Evolutionary conservation across 192 early-diverging fungal genomes (phyloP), one percentile per base, ranked within the genome.

Genomic region (Podila verticillata): DNA sequence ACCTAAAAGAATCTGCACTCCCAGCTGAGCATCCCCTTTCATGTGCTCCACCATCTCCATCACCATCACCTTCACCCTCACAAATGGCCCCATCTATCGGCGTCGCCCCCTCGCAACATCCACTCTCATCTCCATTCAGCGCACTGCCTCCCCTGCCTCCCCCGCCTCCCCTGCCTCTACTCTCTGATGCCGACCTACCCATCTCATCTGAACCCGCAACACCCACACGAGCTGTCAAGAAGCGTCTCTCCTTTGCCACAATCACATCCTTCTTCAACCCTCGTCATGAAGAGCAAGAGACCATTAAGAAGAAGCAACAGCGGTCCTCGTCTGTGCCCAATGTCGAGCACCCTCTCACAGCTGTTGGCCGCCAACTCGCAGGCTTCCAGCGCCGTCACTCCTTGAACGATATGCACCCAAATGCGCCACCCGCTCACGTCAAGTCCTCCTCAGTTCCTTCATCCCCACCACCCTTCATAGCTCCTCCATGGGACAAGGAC

Each of bases 251-350:
- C 0, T 72, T 80, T 35, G 77, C 77, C 8, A 56, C 61, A 7
- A 80, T 80, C 56, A 72, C 77, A 20, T 72, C 77, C 0, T 80
- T 80, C 61, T 80, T 80, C 57, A 72, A 61, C 26, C 57, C 70
- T 7, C 62, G 66, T 29, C 22, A 32, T 10, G 62, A 58, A 4
- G 70, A 68, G 10, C 19, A 39, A 28, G 44, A n/a, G 9, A 51
- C 65, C 20, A 54, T 20, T n/a, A 59, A 54, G 44, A 70, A 80
- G 58, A 65, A 65, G 47, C 65, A 80, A 28, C 65, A 72, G n/a
- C 69, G 77, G 30, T 72, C 77, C 2, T 60, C 65, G 1, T 80
- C 69, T 12, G 77, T 72, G 5, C 70, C 77, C 8, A 68, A 67
- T 57, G 60, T 72, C 17, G 77, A 80, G 31, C 28, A 63, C n/a